phyloP scores from a whole-genome alignment of 2,329 filamentous ascomycete genomes.

The Diplodia corticola region DNA sequence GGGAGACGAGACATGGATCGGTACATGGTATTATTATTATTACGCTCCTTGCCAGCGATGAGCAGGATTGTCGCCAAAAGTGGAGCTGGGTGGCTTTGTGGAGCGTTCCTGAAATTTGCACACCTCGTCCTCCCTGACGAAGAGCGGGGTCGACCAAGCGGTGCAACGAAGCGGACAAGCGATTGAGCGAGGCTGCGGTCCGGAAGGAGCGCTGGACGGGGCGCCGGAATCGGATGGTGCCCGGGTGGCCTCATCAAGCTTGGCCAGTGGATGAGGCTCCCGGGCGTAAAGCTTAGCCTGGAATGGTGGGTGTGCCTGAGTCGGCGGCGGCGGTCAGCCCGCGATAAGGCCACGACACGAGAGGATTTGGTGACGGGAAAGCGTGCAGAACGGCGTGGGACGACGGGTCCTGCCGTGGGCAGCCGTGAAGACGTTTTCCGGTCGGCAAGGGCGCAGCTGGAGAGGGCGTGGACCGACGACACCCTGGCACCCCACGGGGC shows the following conservation, averaged over 20 bases:
- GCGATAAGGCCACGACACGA: background rate
- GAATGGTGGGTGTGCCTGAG: background rate
- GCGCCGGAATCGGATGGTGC: background rate
- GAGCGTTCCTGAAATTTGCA: slow-evolving; percentile 1
- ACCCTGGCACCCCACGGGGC: slow-evolving; percentile 16
- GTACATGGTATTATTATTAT: background rate
- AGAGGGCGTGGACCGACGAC: background rate
- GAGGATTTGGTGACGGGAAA: background rate
- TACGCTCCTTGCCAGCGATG: no score
- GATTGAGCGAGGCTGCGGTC: background rate
- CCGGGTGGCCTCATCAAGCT: background rate
- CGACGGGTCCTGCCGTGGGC: background rate
- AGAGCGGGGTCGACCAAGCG: background rate
- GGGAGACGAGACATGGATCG: background rate
- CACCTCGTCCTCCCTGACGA: background rate
- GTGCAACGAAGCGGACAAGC: background rate
- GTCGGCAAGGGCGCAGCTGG: background rate
- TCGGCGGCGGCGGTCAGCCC: background rate
- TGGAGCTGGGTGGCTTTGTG: background rate
- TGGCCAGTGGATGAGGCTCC: background rate
- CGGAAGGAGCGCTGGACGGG: background rate
- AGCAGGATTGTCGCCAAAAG: background rate
- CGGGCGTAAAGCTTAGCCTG: slow-evolving; percentile 2
- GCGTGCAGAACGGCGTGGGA: background rate
- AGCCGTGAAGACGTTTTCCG: background rate